A percentile compares a stretch with the other conserved stretches of the same genome.
These are phyloP conservation scores for Xerocomus cyaneibrunnescens DNA, from an alignment of 1,284 basidiomycete genomes.

Conservation along the genomic window DNA sequence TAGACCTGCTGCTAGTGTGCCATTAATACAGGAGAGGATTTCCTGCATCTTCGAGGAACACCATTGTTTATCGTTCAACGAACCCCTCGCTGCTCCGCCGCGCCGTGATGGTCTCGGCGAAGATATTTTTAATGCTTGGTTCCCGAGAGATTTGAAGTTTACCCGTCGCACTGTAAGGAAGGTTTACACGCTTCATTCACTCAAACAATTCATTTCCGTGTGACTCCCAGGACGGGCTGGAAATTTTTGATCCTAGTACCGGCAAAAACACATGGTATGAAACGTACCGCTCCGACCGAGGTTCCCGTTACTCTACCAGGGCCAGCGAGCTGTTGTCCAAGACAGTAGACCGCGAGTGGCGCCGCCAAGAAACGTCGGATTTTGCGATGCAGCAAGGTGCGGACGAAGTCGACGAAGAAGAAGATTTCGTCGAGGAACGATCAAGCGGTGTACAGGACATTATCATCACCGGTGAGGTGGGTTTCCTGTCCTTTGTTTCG, in stretches of 20 bases:
- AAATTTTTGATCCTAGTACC: slow-evolving; percentile 40
- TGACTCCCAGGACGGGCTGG: slow-evolving; percentile 39
- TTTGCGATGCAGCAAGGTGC: slow-evolving; percentile 17
- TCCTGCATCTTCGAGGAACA: slow-evolving; percentile 46
- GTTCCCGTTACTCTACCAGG: slow-evolving; percentile 34
- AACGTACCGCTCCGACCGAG: slow-evolving; percentile 39
- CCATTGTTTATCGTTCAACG: slow-evolving; percentile 42
- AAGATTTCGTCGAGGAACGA: slow-evolving; percentile 37
- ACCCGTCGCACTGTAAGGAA: slow-evolving; percentile 36
- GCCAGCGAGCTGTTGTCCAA: slow-evolving; percentile 35
- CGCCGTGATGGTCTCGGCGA: slow-evolving; percentile 38
- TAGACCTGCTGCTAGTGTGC: slow-evolving; percentile 22
- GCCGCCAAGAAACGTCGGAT: slow-evolving; percentile 21
- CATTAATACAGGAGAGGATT: slow-evolving; percentile 38
- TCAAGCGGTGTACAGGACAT: slow-evolving; percentile 46
- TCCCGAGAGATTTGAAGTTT: slow-evolving; percentile 39
- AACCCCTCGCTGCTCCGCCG: slow-evolving; percentile 38
- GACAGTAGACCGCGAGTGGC: slow-evolving; percentile 24
- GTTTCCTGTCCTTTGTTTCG: slow-evolving; percentile 13
- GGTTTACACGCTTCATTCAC: background rate
- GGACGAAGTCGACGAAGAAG: slow-evolving; percentile 38
- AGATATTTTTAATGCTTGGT: slow-evolving; percentile 46
- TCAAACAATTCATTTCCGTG: slow-evolving; percentile 13
- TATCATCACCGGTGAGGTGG: slow-evolving; percentile 48
- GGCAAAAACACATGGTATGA: slow-evolving; percentile 42